Evolutionary conservation across 2,329 filamentous ascomycete genomes (phyloP).

Genomic region (Penicillium sp.): DNA sequence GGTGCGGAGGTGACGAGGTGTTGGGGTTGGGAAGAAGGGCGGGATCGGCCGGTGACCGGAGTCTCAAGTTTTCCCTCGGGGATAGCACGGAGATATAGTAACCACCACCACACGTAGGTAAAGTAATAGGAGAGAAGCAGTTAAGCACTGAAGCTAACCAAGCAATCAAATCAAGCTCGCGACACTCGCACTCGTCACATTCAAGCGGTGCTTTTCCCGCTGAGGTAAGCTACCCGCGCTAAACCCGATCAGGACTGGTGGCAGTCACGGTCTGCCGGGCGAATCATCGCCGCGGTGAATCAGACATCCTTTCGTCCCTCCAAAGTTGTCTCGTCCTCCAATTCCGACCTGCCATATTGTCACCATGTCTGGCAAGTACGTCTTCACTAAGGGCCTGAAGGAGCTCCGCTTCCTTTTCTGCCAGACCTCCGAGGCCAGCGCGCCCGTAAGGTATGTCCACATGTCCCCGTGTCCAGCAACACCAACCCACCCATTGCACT

Average conservation of each 20-base stretch:
- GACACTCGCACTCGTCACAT: background rate
- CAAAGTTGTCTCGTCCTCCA: conserved; percentile 2
- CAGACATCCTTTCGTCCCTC: conserved; percentile 10
- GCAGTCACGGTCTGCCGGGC: conserved; percentile 14
- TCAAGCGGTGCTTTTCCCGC: conserved; percentile 10
- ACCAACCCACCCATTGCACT: background rate
- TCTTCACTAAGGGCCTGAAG: conserved; percentile 82
- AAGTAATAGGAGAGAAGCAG: background rate
- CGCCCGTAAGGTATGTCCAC: conserved; percentile 71
- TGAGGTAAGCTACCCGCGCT: conserved; percentile 29
- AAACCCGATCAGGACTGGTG: conserved; percentile 16
- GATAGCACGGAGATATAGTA: background rate
- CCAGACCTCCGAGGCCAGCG: conserved; percentile 88
- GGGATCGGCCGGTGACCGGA: conserved; percentile 22
- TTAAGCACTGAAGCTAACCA: background rate
- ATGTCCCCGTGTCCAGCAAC: background rate
- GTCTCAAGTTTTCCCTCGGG: conserved; percentile 20
- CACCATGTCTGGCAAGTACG: conserved; percentile 88
- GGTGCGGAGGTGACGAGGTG: conserved; percentile 13
- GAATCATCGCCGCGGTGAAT: conserved; percentile 25
- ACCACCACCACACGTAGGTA: conserved; percentile 7
- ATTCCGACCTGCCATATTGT: conserved; percentile 2
- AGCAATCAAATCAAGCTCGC: background rate
- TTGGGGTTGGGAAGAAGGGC: conserved; percentile 19
- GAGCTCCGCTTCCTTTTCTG: conserved; percentile 98